phyloP scores from a whole-genome alignment of 306 rosid genomes.

The Vachellia pachyceras region DNA sequence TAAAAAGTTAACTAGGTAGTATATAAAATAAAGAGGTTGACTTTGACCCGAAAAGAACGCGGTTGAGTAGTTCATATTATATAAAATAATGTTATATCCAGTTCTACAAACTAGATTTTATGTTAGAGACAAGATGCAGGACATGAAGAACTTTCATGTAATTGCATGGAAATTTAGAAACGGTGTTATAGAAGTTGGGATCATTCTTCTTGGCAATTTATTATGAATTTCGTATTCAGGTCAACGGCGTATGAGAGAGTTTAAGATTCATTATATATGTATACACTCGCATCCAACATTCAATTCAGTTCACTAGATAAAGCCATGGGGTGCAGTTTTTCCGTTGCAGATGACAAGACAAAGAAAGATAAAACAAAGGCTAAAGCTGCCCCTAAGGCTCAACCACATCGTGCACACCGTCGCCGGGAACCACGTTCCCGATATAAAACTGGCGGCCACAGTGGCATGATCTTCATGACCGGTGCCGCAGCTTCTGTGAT shows the following conservation, averaged over 20 bases:
- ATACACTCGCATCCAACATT: neutral
- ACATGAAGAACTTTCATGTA: neutral
- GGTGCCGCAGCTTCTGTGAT: neutral
- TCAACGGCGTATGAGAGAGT: too few species aligned
- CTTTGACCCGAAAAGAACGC: too few species aligned
- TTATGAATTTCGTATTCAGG: neutral
- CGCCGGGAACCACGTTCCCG: neutral
- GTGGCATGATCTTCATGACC: neutral
- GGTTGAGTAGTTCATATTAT: too few species aligned
- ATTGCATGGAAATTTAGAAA: neutral
- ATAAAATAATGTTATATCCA: too few species aligned
- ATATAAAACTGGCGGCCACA: neutral
- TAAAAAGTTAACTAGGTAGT: too few species aligned
- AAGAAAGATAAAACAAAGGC: neutral
- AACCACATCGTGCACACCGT: neutral
- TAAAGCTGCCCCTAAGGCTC: neutral
- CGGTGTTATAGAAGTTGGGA: neutral
- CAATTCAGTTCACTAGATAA: neutral
- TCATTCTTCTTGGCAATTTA: neutral
- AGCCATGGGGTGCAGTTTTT: neutral
- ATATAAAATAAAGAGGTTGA: too few species aligned
- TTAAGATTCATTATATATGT: too few species aligned
- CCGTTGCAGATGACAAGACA: neutral
- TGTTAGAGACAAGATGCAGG: too few species aligned
- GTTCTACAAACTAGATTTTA: too few species aligned